These are phyloP conservation scores for Aschersonia sp. DNA, from an alignment of 2,329 filamentous ascomycete genomes.

Conservation along the genomic window DNA sequence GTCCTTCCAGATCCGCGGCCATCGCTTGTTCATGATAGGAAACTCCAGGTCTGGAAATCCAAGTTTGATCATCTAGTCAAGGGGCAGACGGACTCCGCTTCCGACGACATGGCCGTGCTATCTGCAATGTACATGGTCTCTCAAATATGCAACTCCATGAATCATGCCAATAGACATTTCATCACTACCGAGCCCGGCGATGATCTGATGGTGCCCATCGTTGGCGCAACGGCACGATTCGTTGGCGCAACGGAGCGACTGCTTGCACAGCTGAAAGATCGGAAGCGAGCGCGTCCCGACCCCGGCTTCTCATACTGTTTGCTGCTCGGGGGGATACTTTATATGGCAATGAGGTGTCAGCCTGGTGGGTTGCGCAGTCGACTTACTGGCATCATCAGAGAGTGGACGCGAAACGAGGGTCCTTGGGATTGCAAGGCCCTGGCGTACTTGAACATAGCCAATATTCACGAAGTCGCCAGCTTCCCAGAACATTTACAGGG, in stretches of 20 bases:
- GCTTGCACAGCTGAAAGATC: background rate
- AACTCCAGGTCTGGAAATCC: background rate
- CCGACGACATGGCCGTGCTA: background rate
- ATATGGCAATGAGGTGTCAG: background rate
- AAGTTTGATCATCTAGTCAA: background rate
- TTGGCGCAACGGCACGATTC: background rate
- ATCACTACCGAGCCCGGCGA: background rate
- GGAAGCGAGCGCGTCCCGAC: background rate
- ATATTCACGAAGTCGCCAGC: background rate
- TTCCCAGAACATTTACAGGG: background rate
- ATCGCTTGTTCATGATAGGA: background rate
- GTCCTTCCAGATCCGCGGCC: background rate
- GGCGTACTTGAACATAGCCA: background rate
- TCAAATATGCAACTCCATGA: background rate
- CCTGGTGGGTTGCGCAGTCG: background rate
- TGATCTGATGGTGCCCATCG: background rate
- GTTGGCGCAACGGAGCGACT: background rate
- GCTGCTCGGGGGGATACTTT: background rate
- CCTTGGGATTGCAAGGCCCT: background rate
- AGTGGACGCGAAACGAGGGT: background rate
- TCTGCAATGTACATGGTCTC: background rate
- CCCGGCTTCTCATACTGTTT: background rate
- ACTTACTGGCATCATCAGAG: background rate
- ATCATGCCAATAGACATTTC: background rate
- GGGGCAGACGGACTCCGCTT: background rate